These are phyloP conservation scores for Aspergillus sp. DNA, from an alignment of 2,329 filamentous ascomycete genomes.

Conservation along the genomic window DNA sequence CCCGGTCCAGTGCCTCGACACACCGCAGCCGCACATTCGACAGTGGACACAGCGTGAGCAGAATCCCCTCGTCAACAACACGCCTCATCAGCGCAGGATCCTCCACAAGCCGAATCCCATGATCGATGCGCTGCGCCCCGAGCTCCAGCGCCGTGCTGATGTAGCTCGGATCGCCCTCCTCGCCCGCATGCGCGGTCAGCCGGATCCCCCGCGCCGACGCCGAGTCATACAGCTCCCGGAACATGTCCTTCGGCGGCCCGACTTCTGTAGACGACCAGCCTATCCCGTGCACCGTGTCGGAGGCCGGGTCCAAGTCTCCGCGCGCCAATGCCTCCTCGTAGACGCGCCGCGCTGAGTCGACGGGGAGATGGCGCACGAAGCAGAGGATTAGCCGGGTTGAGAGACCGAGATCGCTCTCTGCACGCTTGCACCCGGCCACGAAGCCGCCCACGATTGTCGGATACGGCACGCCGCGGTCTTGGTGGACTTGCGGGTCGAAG, in stretches of 20 bases:
- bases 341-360: constrained; percentile 43
- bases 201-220: constrained; percentile 46
- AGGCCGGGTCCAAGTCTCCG: constrained; percentile 32
- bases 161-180: constrained; percentile 61
- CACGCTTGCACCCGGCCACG: constrained; percentile 49
- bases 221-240: constrained; percentile 51
- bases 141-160: constrained; percentile 58
- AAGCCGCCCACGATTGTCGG: constrained; percentile 57
- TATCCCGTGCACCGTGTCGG: constrained; percentile 51
- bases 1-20: constrained; percentile 43
- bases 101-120: constrained; percentile 58
- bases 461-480: constrained; percentile 53
- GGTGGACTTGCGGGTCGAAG: constrained; percentile 72
- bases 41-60: constrained; percentile 64
- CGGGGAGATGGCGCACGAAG: constrained; percentile 60
- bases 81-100: constrained; percentile 50
- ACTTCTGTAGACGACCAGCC: constrained; percentile 58
- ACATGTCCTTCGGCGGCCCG: constrained; percentile 48
- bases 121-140: constrained; percentile 59
- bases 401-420: constrained; percentile 54
- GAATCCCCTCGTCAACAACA: constrained; percentile 47
- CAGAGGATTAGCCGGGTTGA: constrained; percentile 60
- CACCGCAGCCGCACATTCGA: constrained; percentile 60
- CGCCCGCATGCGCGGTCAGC: constrained; percentile 66
- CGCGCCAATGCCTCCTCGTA: constrained; percentile 32